Percentiles rank a stretch among this genome's conserved stretches.
phyloP scores from a whole-genome alignment of 179 eudicot species.

The Gypsophila paniculata region DNA sequence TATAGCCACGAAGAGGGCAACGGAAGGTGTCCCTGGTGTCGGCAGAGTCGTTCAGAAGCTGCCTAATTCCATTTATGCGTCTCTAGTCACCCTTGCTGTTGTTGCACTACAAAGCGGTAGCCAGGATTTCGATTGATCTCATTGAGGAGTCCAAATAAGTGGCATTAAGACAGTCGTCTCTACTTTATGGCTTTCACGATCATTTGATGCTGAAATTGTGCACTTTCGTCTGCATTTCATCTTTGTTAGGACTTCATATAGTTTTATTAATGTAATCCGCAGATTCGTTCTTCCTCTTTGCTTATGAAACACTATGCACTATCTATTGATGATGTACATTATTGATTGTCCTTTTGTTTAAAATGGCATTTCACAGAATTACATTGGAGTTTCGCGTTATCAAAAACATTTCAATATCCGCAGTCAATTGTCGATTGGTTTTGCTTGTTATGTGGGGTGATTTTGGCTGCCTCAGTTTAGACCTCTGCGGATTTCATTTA shows the following conservation, averaged over 20 bases:
- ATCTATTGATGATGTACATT: constrained; percentile 4
- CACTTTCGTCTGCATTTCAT: not conserved
- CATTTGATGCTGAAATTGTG: not conserved
- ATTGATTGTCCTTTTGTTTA: not conserved
- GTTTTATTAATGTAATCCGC: not conserved
- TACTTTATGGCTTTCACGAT: not conserved
- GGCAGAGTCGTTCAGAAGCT: constrained; percentile 77
- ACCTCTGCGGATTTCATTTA: not conserved
- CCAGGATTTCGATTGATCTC: constrained; percentile 21
- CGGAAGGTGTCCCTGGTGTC: constrained; percentile 72
- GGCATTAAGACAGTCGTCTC: not conserved
- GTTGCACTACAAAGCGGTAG: constrained; percentile 50
- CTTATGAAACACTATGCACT: constrained; percentile 2
- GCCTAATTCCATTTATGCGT: constrained; percentile 76
- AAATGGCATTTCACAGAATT: not conserved
- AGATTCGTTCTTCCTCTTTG: not conserved
- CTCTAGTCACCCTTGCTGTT: constrained; percentile 65
- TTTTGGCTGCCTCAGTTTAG: not conserved
- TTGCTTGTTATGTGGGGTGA: not conserved
- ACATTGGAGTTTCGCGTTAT: not conserved
- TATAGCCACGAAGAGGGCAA: constrained; percentile 72
- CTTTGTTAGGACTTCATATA: not conserved
- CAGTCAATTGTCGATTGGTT: not conserved
- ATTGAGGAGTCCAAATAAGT: not conserved
- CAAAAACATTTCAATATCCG: not conserved